phyloP scores from a whole-genome alignment of 805 yeast species.

The Barnettozyma vustinii region DNA sequence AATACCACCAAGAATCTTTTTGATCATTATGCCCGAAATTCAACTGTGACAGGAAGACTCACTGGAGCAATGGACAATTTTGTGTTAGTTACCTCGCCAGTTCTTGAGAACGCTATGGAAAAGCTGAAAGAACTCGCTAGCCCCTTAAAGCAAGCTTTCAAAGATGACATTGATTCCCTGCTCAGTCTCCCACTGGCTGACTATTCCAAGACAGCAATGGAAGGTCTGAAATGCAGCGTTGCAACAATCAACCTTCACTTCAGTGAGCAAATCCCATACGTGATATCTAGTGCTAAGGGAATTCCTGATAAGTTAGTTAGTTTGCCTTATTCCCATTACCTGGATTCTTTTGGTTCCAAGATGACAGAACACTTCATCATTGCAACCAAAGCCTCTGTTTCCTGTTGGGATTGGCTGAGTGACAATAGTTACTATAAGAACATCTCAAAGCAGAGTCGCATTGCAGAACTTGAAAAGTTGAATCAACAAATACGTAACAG shows the following conservation, averaged over 20 bases:
- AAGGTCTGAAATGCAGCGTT: neutral
- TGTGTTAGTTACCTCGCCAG: no score
- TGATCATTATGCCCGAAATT: neutral
- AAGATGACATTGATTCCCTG: neutral
- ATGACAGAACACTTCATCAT: neutral
- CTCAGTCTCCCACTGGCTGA: neutral
- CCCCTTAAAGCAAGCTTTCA: neutral
- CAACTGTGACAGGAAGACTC: neutral
- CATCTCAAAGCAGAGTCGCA: neutral
- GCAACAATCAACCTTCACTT: neutral
- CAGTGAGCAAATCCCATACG: neutral
- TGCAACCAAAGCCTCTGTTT: neutral
- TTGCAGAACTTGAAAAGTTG: neutral
- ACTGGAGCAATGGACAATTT: no score
- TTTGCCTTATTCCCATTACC: neutral
- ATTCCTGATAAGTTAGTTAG: neutral
- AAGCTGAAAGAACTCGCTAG: neutral
- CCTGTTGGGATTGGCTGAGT: neutral
- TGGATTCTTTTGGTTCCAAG: neutral
- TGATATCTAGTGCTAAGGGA: neutral
- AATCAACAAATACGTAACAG: neutral
- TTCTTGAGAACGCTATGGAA: neutral
- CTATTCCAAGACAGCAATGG: neutral
- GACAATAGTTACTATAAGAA: neutral
- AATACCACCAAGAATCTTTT: neutral